Conservation (phyloP, 2,329 filamentous ascomycete genomes). For the Bipolaris zeicola region DNA sequence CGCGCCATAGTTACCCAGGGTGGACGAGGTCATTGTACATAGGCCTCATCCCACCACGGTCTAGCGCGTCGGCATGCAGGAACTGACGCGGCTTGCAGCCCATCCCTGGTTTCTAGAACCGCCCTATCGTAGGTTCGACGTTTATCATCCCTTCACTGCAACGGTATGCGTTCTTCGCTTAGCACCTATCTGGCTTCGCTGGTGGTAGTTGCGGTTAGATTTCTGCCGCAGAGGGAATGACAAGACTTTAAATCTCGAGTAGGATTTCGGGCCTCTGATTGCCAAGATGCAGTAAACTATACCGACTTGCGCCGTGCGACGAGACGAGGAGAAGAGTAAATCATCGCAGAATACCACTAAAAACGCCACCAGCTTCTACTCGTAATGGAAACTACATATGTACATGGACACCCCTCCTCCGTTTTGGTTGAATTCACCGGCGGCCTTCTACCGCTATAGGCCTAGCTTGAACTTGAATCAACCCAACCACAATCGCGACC, state of each 20-base stretch:
- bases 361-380: too few species aligned
- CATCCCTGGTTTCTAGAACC: constrained; percentile 20
- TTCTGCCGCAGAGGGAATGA: too few species aligned
- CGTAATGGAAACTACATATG: constrained; percentile 8
- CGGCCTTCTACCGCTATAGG: background rate
- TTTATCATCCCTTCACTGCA: constrained; percentile 6
- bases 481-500: too few species aligned
- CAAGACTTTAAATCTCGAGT: too few species aligned
- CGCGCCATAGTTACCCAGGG: constrained; percentile 3
- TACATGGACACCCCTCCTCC: background rate
- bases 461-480: background rate
- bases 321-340: too few species aligned
- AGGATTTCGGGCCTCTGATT: too few species aligned
- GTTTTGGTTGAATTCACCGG: background rate
- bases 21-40: constrained; percentile 23
- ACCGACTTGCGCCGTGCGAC: too few species aligned
- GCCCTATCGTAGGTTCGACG: constrained; percentile 20
- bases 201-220: too few species aligned
- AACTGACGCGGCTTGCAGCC: constrained; percentile 14
- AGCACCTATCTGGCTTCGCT: too few species aligned
- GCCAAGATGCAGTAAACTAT: too few species aligned
- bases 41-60: constrained; percentile 6
- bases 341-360: too few species aligned
- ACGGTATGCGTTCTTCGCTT: too few species aligned
- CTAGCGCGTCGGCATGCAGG: constrained; percentile 24